Evolutionary conservation across 2,329 filamentous ascomycete species (phyloP).

Genomic region (Zopfia rhizophila): DNA sequence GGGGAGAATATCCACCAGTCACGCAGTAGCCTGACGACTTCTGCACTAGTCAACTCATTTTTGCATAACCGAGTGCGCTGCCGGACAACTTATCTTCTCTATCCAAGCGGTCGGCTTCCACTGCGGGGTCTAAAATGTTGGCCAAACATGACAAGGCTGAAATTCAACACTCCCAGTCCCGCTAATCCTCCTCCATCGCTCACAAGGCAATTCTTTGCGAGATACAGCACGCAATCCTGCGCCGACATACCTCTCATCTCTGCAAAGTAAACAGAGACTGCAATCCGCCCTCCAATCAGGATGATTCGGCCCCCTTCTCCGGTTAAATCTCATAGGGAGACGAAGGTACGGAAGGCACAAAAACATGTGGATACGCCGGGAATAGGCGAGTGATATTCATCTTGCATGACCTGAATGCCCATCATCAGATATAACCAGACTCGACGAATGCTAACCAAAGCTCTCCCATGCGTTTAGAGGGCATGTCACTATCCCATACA

Average conservation of each 20-base stretch:
- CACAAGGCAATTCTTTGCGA: conserved; percentile 18
- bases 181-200: conserved; percentile 11
- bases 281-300: conserved; percentile 4
- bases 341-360: not conserved
- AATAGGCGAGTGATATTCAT: conserved; percentile 18
- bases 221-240: conserved; percentile 15
- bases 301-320: conserved; percentile 1
- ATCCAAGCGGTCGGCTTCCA: not conserved
- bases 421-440: too few species aligned
- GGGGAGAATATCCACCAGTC: conserved; percentile 14
- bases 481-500: too few species aligned
- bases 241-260: conserved; percentile 29
- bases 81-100: conserved; percentile 16
- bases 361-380: conserved; percentile 12
- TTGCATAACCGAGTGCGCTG: conserved; percentile 29
- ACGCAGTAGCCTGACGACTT: conserved; percentile 8
- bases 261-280: conserved; percentile 22
- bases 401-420: too few species aligned
- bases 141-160: conserved; percentile 2
- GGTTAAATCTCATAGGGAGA: conserved; percentile 19
- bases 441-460: too few species aligned
- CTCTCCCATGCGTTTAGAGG: too few species aligned
- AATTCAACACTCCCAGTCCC: conserved; percentile 4
- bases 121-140: not conserved
- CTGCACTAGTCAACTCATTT: conserved; percentile 21